Evolutionary conservation across 2,329 filamentous ascomycete genomes (phyloP).

Genomic region (Macrophomina phaseolina): DNA sequence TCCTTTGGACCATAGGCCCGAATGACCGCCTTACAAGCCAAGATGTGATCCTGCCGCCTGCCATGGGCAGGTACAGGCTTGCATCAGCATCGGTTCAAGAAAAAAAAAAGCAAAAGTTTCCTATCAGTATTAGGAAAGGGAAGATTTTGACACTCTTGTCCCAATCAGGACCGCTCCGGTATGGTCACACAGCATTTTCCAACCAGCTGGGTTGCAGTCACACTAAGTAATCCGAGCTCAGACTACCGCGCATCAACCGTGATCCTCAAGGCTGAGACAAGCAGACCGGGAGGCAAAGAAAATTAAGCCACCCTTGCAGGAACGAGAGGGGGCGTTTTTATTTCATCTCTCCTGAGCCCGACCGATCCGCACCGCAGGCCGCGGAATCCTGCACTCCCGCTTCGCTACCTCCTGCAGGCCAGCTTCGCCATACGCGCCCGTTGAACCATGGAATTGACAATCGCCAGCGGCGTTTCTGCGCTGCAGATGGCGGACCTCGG

Average conservation of each 20-base stretch:
- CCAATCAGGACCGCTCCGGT: background rate
- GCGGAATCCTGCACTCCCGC: background rate
- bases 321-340: background rate
- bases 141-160: background rate
- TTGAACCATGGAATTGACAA: background rate
- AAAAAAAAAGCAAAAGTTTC: too few species aligned
- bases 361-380: background rate
- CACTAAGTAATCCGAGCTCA: background rate
- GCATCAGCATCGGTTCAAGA: too few species aligned
- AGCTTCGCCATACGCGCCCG: too few species aligned
- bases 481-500: slow-evolving; percentile 1
- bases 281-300: background rate
- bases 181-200: background rate
- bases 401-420: background rate
- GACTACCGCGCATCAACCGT: slow-evolving; percentile 2
- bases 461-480: background rate
- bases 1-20: too few species aligned
- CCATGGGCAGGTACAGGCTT: too few species aligned
- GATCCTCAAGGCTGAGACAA: slow-evolving; percentile 3
- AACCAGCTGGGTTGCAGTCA: background rate
- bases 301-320: slow-evolving; percentile 8
- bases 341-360: slow-evolving; percentile 14
- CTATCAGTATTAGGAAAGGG: too few species aligned
- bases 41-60: too few species aligned
- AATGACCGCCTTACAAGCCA: too few species aligned